Percentiles rank a stretch among this genome's conserved stretches.
Evolutionary conservation across 192 early-diverging fungal genomes (phyloP).

Genomic region (Powellomyces hirtus): DNA sequence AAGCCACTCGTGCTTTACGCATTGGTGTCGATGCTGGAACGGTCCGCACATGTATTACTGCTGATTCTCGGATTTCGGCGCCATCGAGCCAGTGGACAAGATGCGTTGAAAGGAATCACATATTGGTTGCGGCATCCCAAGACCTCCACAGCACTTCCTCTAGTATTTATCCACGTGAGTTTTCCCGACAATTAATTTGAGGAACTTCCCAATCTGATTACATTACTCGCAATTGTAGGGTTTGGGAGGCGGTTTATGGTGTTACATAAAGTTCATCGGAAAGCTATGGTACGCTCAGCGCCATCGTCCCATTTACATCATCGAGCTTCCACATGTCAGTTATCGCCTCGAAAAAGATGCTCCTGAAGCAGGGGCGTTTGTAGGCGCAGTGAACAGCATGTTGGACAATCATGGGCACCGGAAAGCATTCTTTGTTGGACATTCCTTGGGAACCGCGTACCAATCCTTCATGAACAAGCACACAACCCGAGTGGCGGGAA

Average conservation of each 20-base stretch:
- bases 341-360: constrained; percentile 59
- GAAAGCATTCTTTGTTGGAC: constrained; percentile 63
- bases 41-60: not conserved
- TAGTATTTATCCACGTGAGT: not conserved
- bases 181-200: not conserved
- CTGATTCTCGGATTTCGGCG: not conserved
- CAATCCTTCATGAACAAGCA: constrained; percentile 56
- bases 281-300: constrained; percentile 6
- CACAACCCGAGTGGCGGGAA: constrained; percentile 45
- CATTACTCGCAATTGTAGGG: not conserved
- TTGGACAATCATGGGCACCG: constrained; percentile 46
- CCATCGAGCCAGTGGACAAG: not conserved
- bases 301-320: constrained; percentile 1
- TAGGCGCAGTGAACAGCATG: constrained; percentile 56
- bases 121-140: constrained; percentile 15
- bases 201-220: not conserved
- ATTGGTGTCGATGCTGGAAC: not conserved
- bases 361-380: constrained; percentile 53
- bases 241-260: constrained; percentile 14
- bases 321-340: constrained; percentile 54
- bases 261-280: constrained; percentile 11
- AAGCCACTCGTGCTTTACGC: constrained; percentile 12
- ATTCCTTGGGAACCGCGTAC: constrained; percentile 65
- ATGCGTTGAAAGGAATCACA: not conserved
- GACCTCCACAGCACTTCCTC: not conserved